phyloP scores from a whole-genome alignment of 192 early-diverging fungal genomes.

The Umbelopsis sp. region DNA sequence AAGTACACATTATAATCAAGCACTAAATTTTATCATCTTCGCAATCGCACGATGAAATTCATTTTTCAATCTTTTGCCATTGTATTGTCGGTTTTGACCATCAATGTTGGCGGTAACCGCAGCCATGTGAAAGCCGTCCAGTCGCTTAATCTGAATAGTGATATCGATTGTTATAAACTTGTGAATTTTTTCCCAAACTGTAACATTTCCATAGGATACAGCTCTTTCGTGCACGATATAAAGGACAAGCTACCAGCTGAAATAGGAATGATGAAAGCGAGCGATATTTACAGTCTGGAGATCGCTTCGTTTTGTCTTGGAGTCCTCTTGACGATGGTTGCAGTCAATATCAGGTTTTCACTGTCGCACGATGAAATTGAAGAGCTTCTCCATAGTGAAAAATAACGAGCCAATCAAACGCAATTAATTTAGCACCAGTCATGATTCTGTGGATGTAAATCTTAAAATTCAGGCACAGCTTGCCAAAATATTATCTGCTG shows the following conservation, averaged over 20 bases:
- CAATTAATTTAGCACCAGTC: not conserved
- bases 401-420: not conserved
- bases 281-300: not conserved
- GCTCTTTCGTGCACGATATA: not conserved
- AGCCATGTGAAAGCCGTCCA: not conserved
- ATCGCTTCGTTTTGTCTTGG: not conserved
- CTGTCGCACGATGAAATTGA: conserved; percentile 4
- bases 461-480: not conserved
- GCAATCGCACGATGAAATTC: too few relatives aligned
- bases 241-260: not conserved
- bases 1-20: too few relatives aligned
- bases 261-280: not conserved
- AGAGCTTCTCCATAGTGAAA: not conserved
- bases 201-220: not conserved
- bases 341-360: not conserved
- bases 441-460: too few relatives aligned
- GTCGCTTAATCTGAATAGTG: not conserved
- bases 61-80: too few relatives aligned
- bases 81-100: too few relatives aligned
- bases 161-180: not conserved
- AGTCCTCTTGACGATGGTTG: not conserved
- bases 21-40: too few relatives aligned
- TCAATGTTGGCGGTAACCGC: too few relatives aligned
- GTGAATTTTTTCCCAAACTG: not conserved
- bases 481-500: not conserved